Evolutionary conservation across 768 basidiomycete genomes (phyloP).

Genomic region (Boletus huronensis): DNA sequence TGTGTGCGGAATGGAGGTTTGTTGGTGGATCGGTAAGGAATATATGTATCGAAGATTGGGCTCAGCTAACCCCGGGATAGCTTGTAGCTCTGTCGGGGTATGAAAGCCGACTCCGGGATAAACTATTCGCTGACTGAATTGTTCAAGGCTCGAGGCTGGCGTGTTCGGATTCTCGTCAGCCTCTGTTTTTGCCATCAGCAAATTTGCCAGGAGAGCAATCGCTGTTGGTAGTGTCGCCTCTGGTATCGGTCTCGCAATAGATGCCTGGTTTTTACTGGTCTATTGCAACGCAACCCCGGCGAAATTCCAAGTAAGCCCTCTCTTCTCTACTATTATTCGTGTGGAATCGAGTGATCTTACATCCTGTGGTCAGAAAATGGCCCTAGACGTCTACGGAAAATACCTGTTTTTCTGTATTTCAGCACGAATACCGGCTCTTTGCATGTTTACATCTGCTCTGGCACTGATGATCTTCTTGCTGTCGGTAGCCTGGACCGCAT

Average conservation of each 20-base stretch:
- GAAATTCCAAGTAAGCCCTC: conserved; percentile 50
- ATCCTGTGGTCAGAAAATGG: conserved; percentile 15
- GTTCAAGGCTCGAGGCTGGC: conserved; percentile 43
- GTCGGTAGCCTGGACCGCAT: conserved; percentile 58
- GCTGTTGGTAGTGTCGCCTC: conserved; percentile 57
- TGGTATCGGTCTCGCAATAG: conserved; percentile 60
- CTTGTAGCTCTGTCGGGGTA: conserved; percentile 61
- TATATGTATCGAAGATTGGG: not conserved
- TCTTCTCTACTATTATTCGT: not conserved
- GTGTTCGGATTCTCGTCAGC: conserved; percentile 61
- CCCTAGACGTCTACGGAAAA: conserved; percentile 53
- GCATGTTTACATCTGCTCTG: conserved; percentile 54
- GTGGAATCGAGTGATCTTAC: not conserved
- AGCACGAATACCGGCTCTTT: conserved; percentile 58
- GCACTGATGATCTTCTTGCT: conserved; percentile 59
- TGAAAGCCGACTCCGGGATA: conserved; percentile 11
- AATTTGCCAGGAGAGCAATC: conserved; percentile 47
- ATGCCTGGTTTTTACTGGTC: conserved; percentile 62
- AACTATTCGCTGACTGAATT: not conserved
- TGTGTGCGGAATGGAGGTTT: conserved; percentile 64
- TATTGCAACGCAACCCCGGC: conserved; percentile 52
- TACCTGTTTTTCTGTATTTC: conserved; percentile 71
- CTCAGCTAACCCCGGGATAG: conserved; percentile 28
- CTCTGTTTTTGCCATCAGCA: conserved; percentile 47
- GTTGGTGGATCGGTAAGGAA: conserved; percentile 54